phyloP scores from a whole-genome alignment of 2,329 filamentous ascomycete genomes.

The Penicillium sp. region DNA sequence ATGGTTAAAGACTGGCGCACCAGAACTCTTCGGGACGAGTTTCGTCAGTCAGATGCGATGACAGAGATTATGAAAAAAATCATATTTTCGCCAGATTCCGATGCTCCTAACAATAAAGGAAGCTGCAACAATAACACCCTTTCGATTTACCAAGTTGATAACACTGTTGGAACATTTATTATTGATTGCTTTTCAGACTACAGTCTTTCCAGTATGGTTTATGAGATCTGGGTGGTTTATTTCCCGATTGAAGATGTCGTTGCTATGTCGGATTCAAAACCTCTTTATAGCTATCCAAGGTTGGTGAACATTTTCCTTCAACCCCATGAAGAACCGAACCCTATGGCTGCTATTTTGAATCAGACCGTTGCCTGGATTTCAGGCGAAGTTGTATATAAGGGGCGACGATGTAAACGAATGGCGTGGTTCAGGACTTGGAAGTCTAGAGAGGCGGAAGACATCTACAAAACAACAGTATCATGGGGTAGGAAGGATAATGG shows the following conservation, averaged over 20 bases:
- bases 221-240: neutral
- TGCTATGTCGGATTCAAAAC: neutral
- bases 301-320: neutral
- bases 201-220: neutral
- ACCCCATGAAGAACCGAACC: neutral
- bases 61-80: neutral
- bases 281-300: neutral
- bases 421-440: too few species aligned
- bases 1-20: neutral
- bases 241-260: neutral
- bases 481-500: too few species aligned
- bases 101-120: neutral
- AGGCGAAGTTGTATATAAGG: neutral
- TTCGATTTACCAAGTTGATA: neutral
- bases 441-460: too few species aligned
- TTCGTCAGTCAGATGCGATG: neutral
- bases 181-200: neutral
- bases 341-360: neutral
- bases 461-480: too few species aligned
- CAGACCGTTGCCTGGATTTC: neutral
- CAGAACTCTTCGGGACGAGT: neutral
- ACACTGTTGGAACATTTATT: neutral
- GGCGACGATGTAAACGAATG: neutral
- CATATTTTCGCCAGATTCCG: neutral
- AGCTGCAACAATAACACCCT: neutral